Percentiles rank a stretch among this genome's conserved stretches.
Evolutionary conservation across 176 grass and related monocot species (phyloP).

Genomic region (Juncus effusus): DNA sequence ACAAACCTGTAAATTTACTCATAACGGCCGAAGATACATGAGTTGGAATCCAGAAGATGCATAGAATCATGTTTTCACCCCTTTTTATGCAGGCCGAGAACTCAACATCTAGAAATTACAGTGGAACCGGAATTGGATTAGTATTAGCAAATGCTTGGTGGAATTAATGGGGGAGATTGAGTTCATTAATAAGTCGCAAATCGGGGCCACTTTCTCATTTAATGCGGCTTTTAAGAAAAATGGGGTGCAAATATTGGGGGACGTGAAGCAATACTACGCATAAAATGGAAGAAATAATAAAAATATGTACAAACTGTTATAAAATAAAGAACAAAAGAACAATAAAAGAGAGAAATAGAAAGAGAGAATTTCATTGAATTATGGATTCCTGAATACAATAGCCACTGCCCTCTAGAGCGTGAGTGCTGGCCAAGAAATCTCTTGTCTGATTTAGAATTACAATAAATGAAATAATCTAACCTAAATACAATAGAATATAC

Average conservation of each 20-base stretch:
- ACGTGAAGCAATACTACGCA: slow-evolving; percentile 48
- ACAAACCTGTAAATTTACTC: slow-evolving; percentile 38
- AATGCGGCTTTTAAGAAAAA: slow-evolving; percentile 52
- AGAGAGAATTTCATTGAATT: too few relatives aligned
- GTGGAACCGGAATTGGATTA: slow-evolving; percentile 79
- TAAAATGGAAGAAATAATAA: too few relatives aligned
- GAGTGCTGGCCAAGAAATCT: too few relatives aligned
- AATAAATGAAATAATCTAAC: too few relatives aligned
- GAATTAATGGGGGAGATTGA: slow-evolving; percentile 56
- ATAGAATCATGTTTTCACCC: slow-evolving; percentile 57
- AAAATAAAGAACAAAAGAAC: too few relatives aligned
- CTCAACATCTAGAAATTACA: slow-evolving; percentile 71
- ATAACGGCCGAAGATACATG: slow-evolving; percentile 72
- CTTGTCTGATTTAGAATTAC: too few relatives aligned
- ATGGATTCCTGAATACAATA: too few relatives aligned
- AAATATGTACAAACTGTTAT: too few relatives aligned
- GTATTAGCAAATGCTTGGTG: slow-evolving; percentile 69
- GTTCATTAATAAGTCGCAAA: slow-evolving; percentile 39
- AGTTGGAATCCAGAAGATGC: slow-evolving; percentile 63
- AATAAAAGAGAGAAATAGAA: too few relatives aligned
- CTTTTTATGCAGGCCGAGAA: slow-evolving; percentile 75
- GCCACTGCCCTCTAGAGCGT: too few relatives aligned
- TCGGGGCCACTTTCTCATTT: slow-evolving; percentile 76
- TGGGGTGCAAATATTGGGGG: slow-evolving; percentile 22
- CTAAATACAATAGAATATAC: too few relatives aligned